Percentiles rank a stretch among this genome's conserved stretches.
phyloP scores from a whole-genome alignment of 2,329 filamentous ascomycete species.

The Colletotrichum melonis region DNA sequence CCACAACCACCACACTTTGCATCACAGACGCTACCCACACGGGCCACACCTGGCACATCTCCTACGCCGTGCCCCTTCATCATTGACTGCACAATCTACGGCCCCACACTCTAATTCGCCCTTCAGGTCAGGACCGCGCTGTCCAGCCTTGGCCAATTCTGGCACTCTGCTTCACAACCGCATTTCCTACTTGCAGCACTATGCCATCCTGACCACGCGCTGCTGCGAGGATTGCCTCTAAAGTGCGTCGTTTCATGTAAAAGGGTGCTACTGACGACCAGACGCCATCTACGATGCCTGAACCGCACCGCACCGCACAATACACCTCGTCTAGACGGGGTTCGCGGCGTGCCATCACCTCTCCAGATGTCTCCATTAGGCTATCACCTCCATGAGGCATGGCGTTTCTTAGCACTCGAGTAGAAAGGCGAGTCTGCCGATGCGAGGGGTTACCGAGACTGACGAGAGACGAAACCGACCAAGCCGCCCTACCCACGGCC shows the following conservation, averaged over 20 bases:
- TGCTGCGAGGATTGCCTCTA: conserved; percentile 10
- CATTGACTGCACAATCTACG: conserved; percentile 25
- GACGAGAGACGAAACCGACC: conserved; percentile 24
- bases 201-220: conserved; percentile 3
- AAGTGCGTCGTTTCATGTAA: conserved; percentile 33
- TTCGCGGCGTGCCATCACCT: background rate
- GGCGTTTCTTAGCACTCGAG: conserved; percentile 14
- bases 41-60: conserved; percentile 25
- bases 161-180: background rate
- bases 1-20: conserved; percentile 2
- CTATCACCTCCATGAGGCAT: conserved; percentile 5
- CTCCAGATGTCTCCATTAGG: background rate
- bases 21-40: conserved; percentile 17
- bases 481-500: background rate
- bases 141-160: conserved; percentile 26
- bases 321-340: conserved; percentile 1
- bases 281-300: background rate
- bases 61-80: conserved; percentile 21
- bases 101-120: conserved; percentile 29
- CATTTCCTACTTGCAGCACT: background rate
- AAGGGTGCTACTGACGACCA: conserved; percentile 11
- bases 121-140: conserved; percentile 22
- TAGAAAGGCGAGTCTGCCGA: background rate
- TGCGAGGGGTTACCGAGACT: conserved; percentile 3
- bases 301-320: background rate